These are phyloP conservation scores for Pugionium cornutum DNA, from an alignment of 345 rosid species.

Conservation along the genomic window DNA sequence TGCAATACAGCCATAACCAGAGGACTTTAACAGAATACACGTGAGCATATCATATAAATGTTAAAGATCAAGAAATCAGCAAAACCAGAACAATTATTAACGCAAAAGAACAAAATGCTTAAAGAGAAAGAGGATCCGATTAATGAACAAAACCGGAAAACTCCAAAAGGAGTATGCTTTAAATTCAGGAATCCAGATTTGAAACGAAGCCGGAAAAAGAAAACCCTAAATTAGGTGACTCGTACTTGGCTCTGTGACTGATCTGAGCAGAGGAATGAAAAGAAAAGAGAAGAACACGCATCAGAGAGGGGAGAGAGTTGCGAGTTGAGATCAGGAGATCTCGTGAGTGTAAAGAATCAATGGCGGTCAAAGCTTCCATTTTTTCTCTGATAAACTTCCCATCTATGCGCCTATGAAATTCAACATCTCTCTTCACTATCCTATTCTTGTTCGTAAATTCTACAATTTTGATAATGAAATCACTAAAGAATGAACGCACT, in stretches of 20 bases:
- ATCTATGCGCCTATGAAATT: slow-evolving; percentile 45
- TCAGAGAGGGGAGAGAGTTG: slow-evolving; percentile 23
- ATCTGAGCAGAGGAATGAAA: slow-evolving; percentile 47
- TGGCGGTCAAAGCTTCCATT: slow-evolving; percentile 72
- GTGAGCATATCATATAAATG: background rate
- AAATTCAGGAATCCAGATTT: slow-evolving; percentile 23
- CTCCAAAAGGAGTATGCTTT: slow-evolving; percentile 13
- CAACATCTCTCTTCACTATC: slow-evolving; percentile 42
- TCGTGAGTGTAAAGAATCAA: slow-evolving; percentile 40
- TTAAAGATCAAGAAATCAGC: slow-evolving; percentile 13
- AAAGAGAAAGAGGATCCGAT: background rate
- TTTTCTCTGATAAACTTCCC: slow-evolving; percentile 50
- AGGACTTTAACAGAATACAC: background rate
- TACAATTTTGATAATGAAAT: background rate
- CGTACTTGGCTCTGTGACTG: slow-evolving; percentile 51
- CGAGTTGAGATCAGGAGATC: slow-evolving; percentile 15
- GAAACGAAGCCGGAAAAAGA: background rate
- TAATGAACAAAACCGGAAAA: background rate
- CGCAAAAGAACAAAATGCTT: background rate
- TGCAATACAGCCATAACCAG: slow-evolving; percentile 22
- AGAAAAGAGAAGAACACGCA: slow-evolving; percentile 27
- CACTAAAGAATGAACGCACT: slow-evolving; percentile 1
- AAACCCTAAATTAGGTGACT: slow-evolving; percentile 34
- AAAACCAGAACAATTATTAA: background rate
- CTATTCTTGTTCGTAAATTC: slow-evolving; percentile 2